Conservation (phyloP, 2,329 filamentous ascomycete genomes). For the Cytospora piceicola region DNA sequence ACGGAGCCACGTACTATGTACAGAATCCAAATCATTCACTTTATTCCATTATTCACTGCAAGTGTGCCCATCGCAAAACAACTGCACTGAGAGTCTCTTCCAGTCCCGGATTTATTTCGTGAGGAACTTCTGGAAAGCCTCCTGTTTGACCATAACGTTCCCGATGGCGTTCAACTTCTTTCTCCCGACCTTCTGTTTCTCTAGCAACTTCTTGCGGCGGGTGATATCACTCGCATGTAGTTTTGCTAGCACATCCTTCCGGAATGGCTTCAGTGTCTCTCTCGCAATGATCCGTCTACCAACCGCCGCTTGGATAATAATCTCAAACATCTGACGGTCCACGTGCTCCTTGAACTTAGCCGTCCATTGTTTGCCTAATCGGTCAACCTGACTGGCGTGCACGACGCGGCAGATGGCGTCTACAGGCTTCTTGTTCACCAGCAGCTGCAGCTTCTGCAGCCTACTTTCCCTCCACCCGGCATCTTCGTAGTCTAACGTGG, state of each 20-base stretch:
- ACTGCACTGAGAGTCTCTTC: background rate
- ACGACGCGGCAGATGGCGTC: slow-evolving; percentile 93
- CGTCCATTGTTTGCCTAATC: slow-evolving; percentile 86
- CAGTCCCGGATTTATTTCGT: slow-evolving; percentile 60
- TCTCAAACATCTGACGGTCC: slow-evolving; percentile 92
- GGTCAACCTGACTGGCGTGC: slow-evolving; percentile 78
- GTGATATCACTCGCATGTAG: slow-evolving; percentile 89
- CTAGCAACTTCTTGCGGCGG: slow-evolving; percentile 81
- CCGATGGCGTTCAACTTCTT: slow-evolving; percentile 85
- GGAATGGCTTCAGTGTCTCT: slow-evolving; percentile 94
- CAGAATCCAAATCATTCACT: background rate
- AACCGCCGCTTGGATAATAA: slow-evolving; percentile 89
- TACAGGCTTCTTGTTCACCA: slow-evolving; percentile 92
- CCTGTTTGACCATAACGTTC: slow-evolving; percentile 95
- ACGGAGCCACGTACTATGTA: background rate
- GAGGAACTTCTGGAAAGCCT: slow-evolving; percentile 92
- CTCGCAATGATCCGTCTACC: slow-evolving; percentile 83
- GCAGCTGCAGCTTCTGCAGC: slow-evolving; percentile 85
- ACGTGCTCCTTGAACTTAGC: slow-evolving; percentile 97
- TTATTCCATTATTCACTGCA: too few species aligned
- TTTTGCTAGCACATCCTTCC: slow-evolving; percentile 93
- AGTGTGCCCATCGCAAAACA: background rate
- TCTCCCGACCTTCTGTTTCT: slow-evolving; percentile 95
- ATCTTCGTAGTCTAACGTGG: slow-evolving; percentile 95
- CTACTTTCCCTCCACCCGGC: slow-evolving; percentile 81